Evolutionary conservation across 768 basidiomycete species (phyloP).

Genomic region (Boletus coccyginus): DNA sequence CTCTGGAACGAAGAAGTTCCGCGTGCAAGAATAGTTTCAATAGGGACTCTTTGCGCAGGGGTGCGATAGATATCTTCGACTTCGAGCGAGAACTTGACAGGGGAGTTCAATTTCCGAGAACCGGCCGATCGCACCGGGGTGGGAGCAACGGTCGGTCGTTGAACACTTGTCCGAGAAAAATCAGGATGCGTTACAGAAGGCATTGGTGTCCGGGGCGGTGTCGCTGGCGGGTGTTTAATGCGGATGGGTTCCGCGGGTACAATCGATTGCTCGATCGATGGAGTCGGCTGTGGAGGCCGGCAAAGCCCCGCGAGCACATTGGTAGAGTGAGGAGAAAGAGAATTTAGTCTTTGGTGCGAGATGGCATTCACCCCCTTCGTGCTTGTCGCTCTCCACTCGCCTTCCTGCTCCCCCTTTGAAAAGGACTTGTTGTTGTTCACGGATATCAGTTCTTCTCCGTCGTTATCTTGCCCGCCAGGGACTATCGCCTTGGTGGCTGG

Average conservation of each 20-base stretch:
- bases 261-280: constrained; percentile 12
- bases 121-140: constrained; percentile 25
- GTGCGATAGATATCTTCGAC: constrained; percentile 44
- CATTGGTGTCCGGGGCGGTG: constrained; percentile 17
- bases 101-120: constrained; percentile 20
- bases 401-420: constrained; percentile 11
- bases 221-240: constrained; percentile 21
- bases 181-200: constrained; percentile 12
- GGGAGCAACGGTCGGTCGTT: constrained; percentile 29
- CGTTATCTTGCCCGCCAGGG: not conserved
- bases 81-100: constrained; percentile 35
- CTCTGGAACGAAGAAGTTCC: constrained; percentile 52
- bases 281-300: constrained; percentile 20
- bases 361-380: constrained; percentile 1
- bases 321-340: constrained; percentile 59
- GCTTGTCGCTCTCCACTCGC: constrained; percentile 35
- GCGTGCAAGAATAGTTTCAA: constrained; percentile 48
- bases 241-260: constrained; percentile 3
- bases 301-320: constrained; percentile 40
- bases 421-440: not conserved
- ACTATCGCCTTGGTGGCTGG: not conserved
- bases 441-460: not conserved
- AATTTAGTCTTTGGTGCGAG: constrained; percentile 45
- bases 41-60: constrained; percentile 63
- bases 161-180: constrained; percentile 18